Conservation (phyloP, 768 basidiomycete genomes). For the Gautieria morchelliformis region DNA sequence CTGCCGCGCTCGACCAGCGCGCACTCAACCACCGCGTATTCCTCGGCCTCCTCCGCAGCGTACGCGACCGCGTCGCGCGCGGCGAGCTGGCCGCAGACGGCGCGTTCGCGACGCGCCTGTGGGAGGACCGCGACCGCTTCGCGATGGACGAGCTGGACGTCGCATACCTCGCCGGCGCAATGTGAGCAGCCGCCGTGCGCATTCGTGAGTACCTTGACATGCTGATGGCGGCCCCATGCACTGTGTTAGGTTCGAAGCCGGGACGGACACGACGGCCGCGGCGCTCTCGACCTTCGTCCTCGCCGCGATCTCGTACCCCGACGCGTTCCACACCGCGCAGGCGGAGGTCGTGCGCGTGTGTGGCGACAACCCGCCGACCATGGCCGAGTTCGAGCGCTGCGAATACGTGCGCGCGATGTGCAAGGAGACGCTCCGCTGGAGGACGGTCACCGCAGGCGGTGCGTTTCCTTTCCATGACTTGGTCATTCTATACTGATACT, state of each 20-base stretch:
- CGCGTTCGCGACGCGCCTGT: too few relatives aligned
- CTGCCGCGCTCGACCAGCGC: slow-evolving; percentile 10
- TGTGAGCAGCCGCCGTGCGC: neutral
- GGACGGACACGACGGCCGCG: neutral
- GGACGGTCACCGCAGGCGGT: neutral
- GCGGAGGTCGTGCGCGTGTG: too few relatives aligned
- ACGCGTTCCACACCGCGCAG: neutral
- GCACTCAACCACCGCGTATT: too few relatives aligned
- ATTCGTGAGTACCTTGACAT: too few relatives aligned
- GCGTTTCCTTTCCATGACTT: neutral
- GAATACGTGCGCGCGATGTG: too few relatives aligned
- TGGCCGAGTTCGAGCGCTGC: neutral
- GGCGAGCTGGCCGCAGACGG: slow-evolving; percentile 30
- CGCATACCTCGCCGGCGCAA: slow-evolving; percentile 25
- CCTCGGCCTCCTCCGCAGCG: too few relatives aligned
- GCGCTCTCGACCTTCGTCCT: neutral
- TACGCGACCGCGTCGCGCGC: slow-evolving; percentile 30
- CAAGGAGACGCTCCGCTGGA: too few relatives aligned
- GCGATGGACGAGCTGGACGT: slow-evolving; percentile 34
- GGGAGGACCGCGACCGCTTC: too few relatives aligned
- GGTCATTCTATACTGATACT: neutral
- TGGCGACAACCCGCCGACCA: neutral
- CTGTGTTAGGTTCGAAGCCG: neutral
- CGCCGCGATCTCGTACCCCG: neutral
- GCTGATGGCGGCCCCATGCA: neutral